Evolutionary conservation across 2,329 filamentous ascomycete genomes (phyloP).

Genomic region (Balansia obtecta): DNA sequence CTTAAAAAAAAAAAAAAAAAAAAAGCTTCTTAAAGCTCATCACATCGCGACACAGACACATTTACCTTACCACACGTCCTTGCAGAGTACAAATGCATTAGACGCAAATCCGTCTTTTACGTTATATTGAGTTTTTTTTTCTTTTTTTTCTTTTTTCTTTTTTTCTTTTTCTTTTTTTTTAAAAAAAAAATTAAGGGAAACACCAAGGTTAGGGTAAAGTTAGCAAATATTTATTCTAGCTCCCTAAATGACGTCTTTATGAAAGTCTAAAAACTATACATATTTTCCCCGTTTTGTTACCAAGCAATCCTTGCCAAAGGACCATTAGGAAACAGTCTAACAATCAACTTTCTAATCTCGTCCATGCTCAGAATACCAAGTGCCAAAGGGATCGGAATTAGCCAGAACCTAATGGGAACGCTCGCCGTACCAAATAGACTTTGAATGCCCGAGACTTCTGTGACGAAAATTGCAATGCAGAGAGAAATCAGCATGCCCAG

Average conservation of each 20-base stretch:
- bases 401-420: conserved; percentile 39
- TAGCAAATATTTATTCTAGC: neutral
- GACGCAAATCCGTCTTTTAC: no score
- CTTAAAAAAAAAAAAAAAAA: no score
- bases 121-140: no score
- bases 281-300: conserved; percentile 16
- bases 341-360: conserved; percentile 37
- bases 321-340: conserved; percentile 31
- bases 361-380: conserved; percentile 38
- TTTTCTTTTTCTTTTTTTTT: no score
- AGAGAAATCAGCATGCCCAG: conserved; percentile 33
- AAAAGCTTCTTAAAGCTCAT: neutral
- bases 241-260: neutral
- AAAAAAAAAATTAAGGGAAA: no score
- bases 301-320: conserved; percentile 35
- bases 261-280: neutral
- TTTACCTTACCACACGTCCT: no score
- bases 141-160: no score
- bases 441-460: conserved; percentile 37
- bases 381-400: conserved; percentile 37
- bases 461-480: conserved; percentile 40
- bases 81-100: no score
- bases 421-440: conserved; percentile 33
- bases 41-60: no score
- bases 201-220: neutral